phyloP scores from a whole-genome alignment of 129 eudicot species.

The Glebionis coronaria region DNA sequence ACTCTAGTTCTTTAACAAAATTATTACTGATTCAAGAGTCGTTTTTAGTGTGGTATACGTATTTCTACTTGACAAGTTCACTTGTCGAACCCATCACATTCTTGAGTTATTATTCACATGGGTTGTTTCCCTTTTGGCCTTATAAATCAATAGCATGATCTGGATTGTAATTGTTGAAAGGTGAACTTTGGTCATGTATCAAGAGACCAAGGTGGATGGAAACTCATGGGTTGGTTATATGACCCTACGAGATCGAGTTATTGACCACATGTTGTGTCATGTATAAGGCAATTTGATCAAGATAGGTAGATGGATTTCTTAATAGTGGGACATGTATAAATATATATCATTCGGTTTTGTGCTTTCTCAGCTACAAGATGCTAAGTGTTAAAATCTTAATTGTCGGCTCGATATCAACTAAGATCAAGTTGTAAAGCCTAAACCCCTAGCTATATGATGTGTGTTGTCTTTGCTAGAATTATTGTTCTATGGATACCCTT shows the following conservation, averaged over 20 bases:
- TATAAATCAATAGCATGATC: slow-evolving; percentile 5
- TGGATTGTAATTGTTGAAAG: slow-evolving; percentile 6
- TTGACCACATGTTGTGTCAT: slow-evolving; percentile 18
- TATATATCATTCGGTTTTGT: not conserved
- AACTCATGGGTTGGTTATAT: slow-evolving; percentile 14
- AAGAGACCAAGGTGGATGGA: slow-evolving; percentile 15
- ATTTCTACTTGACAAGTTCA: not conserved
- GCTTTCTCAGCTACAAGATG: not conserved
- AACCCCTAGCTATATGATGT: too few species aligned
- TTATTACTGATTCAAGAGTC: not conserved
- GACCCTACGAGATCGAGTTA: slow-evolving; percentile 7
- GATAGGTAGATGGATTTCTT: slow-evolving; percentile 10
- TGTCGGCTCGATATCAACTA: slow-evolving; percentile 1
- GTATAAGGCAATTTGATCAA: slow-evolving; percentile 7
- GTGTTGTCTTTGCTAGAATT: too few species aligned
- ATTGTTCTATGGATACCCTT: too few species aligned
- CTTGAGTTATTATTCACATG: slow-evolving; percentile 23
- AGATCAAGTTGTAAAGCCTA: too few species aligned
- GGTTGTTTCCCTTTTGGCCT: slow-evolving; percentile 13
- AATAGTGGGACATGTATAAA: slow-evolving; percentile 9
- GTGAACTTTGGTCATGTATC: slow-evolving; percentile 14
- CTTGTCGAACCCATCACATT: slow-evolving; percentile 11
- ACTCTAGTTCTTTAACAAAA: too few species aligned
- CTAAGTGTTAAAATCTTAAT: not conserved
- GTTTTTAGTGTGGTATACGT: not conserved